Evolutionary conservation across 2,329 filamentous ascomycete species (phyloP).

Genomic region (Shiraia sp.): DNA sequence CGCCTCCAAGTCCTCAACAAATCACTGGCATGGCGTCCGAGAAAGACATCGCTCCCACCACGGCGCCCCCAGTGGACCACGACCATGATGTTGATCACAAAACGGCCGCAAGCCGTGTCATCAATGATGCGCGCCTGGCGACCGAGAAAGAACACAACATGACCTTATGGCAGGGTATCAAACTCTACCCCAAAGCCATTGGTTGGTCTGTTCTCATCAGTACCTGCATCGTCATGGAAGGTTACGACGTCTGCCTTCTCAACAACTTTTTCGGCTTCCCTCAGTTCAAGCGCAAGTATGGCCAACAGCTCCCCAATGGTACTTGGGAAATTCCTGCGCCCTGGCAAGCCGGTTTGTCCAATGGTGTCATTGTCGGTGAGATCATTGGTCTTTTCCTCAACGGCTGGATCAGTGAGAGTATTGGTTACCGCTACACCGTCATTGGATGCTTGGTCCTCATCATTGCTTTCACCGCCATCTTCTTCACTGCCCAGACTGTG

Average conservation of each 20-base stretch:
- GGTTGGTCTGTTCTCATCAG: conserved; percentile 83
- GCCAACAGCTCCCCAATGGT: conserved; percentile 46
- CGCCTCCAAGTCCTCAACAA: not conserved
- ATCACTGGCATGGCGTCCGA: conserved; percentile 18
- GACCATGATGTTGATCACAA: conserved; percentile 27
- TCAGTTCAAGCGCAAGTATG: conserved; percentile 53
- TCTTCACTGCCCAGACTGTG: conserved; percentile 54
- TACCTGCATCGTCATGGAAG: conserved; percentile 92
- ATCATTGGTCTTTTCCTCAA: conserved; percentile 54
- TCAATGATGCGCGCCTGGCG: conserved; percentile 49
- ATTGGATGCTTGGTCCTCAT: conserved; percentile 50
- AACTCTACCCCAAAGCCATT: conserved; percentile 84
- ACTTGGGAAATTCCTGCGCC: conserved; percentile 49
- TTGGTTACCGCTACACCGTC: conserved; percentile 52
- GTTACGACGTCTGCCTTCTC: conserved; percentile 79
- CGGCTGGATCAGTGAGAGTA: conserved; percentile 51
- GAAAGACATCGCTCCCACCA: conserved; percentile 29
- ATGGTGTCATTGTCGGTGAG: conserved; percentile 53
- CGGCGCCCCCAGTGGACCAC: conserved; percentile 11
- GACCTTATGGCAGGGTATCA: conserved; percentile 72
- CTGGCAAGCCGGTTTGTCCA: conserved; percentile 54
- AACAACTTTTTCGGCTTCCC: conserved; percentile 72
- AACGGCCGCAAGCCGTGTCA: conserved; percentile 35
- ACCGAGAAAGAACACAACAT: conserved; percentile 56
- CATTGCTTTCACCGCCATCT: conserved; percentile 52